Evolutionary conservation across 441 rosid species (phyloP).

Genomic region (Populus hybrid): DNA sequence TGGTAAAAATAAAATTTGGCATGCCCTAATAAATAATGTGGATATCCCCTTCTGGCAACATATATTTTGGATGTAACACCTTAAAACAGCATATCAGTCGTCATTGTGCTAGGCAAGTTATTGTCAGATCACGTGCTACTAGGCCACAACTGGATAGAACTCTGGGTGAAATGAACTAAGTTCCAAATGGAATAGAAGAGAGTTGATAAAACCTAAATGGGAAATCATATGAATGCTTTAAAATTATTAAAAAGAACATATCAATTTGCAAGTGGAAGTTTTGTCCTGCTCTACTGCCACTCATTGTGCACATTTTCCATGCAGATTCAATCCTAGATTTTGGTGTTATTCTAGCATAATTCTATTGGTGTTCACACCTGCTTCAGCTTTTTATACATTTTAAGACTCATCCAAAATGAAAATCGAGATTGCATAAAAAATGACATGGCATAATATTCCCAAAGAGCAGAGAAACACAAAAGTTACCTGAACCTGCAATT

Average conservation of each 20-base stretch:
- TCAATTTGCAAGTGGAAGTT: background rate
- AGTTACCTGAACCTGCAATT: conserved; percentile 94
- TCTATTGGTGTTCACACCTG: background rate
- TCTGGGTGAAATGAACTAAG: background rate
- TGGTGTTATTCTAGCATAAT: background rate
- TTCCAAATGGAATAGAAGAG: background rate
- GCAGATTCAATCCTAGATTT: background rate
- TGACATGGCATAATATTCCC: background rate
- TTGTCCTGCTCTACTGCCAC: background rate
- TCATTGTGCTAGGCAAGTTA: background rate
- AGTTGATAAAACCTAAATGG: background rate
- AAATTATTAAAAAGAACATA: too few species aligned
- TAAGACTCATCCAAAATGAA: background rate
- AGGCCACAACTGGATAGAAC: background rate
- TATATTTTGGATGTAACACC: background rate
- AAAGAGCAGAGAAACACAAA: background rate
- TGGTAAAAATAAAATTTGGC: background rate
- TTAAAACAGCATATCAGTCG: background rate
- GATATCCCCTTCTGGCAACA: background rate
- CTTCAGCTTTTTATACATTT: background rate
- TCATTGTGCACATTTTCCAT: background rate
- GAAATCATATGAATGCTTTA: background rate
- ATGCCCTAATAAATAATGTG: background rate
- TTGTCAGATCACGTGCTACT: background rate
- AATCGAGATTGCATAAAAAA: background rate